These are phyloP conservation scores for Amylostereum areolatum DNA, from an alignment of 1,284 basidiomycete species.

Conservation along the genomic window DNA sequence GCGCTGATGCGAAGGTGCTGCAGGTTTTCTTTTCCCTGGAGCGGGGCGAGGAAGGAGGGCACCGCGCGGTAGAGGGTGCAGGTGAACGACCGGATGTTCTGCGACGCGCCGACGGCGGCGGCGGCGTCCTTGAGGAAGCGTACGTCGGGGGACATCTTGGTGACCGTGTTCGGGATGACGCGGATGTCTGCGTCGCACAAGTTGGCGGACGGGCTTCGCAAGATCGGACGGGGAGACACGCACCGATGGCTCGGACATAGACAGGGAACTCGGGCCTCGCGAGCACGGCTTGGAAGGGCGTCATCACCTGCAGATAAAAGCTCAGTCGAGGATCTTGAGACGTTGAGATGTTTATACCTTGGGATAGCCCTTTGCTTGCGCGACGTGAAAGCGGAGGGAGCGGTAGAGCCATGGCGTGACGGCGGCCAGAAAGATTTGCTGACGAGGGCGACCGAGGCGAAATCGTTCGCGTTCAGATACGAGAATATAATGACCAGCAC, in stretches of 20 bases:
- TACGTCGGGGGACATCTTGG: constrained; percentile 27
- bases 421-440: constrained; percentile 54
- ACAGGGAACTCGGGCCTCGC: constrained; percentile 45
- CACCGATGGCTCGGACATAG: constrained; percentile 58
- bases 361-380: constrained; percentile 51
- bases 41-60: constrained; percentile 39
- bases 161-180: constrained; percentile 30
- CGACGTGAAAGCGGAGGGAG: constrained; percentile 43
- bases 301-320: constrained; percentile 29
- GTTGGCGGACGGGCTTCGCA: no score
- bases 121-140: constrained; percentile 47
- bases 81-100: constrained; percentile 49
- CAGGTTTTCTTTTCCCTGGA: constrained; percentile 40
- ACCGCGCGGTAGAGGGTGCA: constrained; percentile 40
- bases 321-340: background rate
- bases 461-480: constrained; percentile 45
- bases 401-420: constrained; percentile 57
- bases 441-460: constrained; percentile 54
- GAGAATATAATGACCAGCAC: constrained; percentile 60
- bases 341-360: constrained; percentile 23
- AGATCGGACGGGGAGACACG: background rate
- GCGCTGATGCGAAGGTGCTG: constrained; percentile 43
- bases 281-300: constrained; percentile 54
- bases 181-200: constrained; percentile 43
- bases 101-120: constrained; percentile 39